Base-by-base conservation (phyloP, 768 basidiomycete genomes). In the Nidularia sp. region DNA sequence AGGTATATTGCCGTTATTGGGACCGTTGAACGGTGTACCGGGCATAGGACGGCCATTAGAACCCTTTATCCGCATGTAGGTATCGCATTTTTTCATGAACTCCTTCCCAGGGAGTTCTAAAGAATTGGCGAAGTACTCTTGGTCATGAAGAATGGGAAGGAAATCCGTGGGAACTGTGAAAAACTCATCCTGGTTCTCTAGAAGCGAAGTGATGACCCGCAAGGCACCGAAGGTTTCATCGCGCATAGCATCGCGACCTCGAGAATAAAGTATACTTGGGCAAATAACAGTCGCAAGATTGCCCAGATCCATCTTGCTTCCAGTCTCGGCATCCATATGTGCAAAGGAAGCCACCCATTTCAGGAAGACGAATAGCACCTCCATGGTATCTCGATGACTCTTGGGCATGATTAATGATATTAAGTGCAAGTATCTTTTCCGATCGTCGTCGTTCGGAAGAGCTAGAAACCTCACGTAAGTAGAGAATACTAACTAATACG, bases 311-410 rank as follows among this genome's bases (percentile, higher is more conserved):
- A 99, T 99, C 74, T 96, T 95, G 72, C 91, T 95, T 41, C 95
- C 95, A 0, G 96, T 98, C 63, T 92, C 91, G 59, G 94, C 93
- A 62, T 98, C 95, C 75, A 95, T 85, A 69, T 99, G 96, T 47
- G 97, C 93, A 67, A 99, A 99, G 1, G 94, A 97, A 7, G 96
- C 96, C 8, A 99, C 97, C 97, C 97, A 99, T 70, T 98, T 97
- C 58, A 99, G 79, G 75, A 99, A 99, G 32, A 97, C 95, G 64
- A 97, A 98, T 48, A 99, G 74, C 48, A 97, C 92, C 70, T 99
- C 97, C 83, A 97, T 85, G 15, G 96, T 98, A 69, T 99, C 97
- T 56, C 97, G 86, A 67, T 99, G 92, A 55, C 84, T 82, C 71
- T 93, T 93, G 34, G 97, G 97, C 62, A 99, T 72, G 6, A 98